A percentile compares a stretch with the other conserved stretches of the same genome.
Evolutionary conservation across 768 basidiomycete genomes (phyloP).

Genomic region (Psilocybe cyanescens): DNA sequence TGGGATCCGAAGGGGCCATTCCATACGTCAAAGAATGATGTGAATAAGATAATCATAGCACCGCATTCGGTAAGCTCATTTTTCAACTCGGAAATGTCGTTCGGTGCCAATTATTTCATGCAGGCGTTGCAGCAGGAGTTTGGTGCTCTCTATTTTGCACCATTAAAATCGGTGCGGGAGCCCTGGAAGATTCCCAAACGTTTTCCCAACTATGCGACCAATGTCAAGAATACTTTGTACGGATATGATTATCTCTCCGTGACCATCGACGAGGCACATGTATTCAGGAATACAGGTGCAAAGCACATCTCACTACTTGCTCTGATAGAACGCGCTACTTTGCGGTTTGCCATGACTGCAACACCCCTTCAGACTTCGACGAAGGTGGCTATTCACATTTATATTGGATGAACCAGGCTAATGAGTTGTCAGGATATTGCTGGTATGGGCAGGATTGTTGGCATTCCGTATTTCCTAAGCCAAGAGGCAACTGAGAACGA

Average conservation of each 20-base stretch:
- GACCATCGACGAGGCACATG: constrained; percentile 25
- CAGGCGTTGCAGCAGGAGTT: constrained; percentile 23
- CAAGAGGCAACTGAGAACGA: constrained; percentile 14
- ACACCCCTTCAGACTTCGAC: constrained; percentile 29
- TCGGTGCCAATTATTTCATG: not conserved
- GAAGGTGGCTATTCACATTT: not conserved
- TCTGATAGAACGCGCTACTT: not conserved
- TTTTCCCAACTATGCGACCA: not conserved
- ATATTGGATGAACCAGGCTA: not conserved
- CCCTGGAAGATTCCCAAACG: too few relatives aligned
- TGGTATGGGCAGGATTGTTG: constrained; percentile 27
- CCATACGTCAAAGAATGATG: not conserved
- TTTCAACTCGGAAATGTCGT: not conserved
- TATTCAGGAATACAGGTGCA: constrained; percentile 14
- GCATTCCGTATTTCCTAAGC: constrained; percentile 28
- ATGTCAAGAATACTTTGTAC: constrained; percentile 13
- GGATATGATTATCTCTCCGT: constrained; percentile 12
- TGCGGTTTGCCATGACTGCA: constrained; percentile 23
- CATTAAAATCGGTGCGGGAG: not conserved
- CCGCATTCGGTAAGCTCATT: constrained; percentile 26
- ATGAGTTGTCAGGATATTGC: constrained; percentile 24
- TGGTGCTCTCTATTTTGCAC: not conserved
- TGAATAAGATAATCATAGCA: constrained; percentile 24
- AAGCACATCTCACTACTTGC: constrained; percentile 17
- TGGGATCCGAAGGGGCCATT: constrained; percentile 22